Base-by-base conservation (phyloP, 2,329 filamentous ascomycete genomes). In the Colletotrichum sp. region DNA sequence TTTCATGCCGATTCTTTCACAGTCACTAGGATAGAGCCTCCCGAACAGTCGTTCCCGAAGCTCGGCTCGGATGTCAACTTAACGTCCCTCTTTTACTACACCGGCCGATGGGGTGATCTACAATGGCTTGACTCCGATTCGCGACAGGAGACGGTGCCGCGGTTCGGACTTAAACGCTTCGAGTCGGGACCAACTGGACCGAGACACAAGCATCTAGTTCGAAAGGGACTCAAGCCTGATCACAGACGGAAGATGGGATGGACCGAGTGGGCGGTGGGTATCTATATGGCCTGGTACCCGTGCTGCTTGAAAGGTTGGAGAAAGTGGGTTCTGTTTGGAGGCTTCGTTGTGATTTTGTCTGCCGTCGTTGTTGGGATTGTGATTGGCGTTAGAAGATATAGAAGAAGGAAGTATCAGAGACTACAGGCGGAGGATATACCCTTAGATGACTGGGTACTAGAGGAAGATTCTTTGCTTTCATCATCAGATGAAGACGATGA, bases 281-380 rank as follows among this genome's bases (percentile, higher is more conserved):
- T 82, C 0, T 83, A 80, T 57, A 83, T 85, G 81, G 26, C 66
- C 0, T 77, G 79, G 39, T 85, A 85, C 63, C 84, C 83, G 3
- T 85, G 82, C n/a, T 84, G 82, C 13, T 49, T 85, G 5, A 80
- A 77, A 39, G 84, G 84, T 1, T 84, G 83, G 84, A 81, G 83
- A 44, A 36, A 68, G 5, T 85, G 82, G 82, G 72, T 82, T 9
- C 80, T 80, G 0, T 21, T 80, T 1, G 79, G 75, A 0, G 39
- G 81, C 2, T 30, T 82, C 7, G 39, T 79, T 4, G 72, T 59
- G 0, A 6, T 75, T 2, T 21, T 80, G 18, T 74, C 75, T 10
- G 75, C 44, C 0, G 2, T 44, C 13, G 30, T 75, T 5, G n/a
- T 77, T 1, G 76, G 60, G 1, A 34, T 62, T 9, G 72, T 79